A percentile compares a stretch with the other conserved stretches of the same genome.
phyloP scores from a whole-genome alignment of 2,329 filamentous ascomycete genomes.

The Fusarium penzigii region DNA sequence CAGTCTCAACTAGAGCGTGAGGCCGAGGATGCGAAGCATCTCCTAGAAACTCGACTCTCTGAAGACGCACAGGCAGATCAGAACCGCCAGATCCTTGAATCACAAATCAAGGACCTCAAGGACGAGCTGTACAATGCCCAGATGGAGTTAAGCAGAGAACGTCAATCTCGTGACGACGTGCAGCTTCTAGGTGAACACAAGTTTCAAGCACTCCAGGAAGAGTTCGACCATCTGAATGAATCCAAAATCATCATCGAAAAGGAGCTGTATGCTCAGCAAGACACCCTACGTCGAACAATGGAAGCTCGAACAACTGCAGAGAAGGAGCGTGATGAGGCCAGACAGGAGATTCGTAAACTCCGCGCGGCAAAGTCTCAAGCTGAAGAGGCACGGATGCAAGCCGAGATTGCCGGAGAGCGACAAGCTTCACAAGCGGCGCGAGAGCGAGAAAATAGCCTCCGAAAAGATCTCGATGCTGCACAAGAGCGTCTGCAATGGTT shows the following conservation, averaged over 20 bases:
- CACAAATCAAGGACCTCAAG: slow-evolving; percentile 86
- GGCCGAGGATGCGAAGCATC: slow-evolving; percentile 80
- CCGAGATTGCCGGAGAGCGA: slow-evolving; percentile 78
- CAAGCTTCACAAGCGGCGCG: slow-evolving; percentile 75
- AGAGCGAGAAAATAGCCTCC: slow-evolving; percentile 76
- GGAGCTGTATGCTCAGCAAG: slow-evolving; percentile 94
- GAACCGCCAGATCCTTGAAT: slow-evolving; percentile 79
- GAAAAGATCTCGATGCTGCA: slow-evolving; percentile 78
- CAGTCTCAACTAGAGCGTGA: slow-evolving; percentile 85
- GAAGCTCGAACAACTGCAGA: slow-evolving; percentile 81
- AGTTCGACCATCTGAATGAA: slow-evolving; percentile 85
- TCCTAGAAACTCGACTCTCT: slow-evolving; percentile 84
- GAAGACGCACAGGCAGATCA: slow-evolving; percentile 85
- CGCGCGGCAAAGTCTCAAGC: slow-evolving; percentile 81
- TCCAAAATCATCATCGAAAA: slow-evolving; percentile 98
- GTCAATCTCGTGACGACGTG: slow-evolving; percentile 92
- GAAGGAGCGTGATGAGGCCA: slow-evolving; percentile 84
- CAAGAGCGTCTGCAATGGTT: slow-evolving; percentile 75
- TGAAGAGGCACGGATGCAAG: slow-evolving; percentile 82
- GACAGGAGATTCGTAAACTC: slow-evolving; percentile 79
- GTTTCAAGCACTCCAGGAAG: slow-evolving; percentile 76
- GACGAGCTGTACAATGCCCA: slow-evolving; percentile 81
- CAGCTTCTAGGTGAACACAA: slow-evolving; percentile 89
- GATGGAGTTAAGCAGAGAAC: slow-evolving; percentile 84
- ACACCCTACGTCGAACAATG: slow-evolving; percentile 81